Evolutionary conservation across 163 green algal species (phyloP).

Genomic region (Volvox carteri): DNA sequence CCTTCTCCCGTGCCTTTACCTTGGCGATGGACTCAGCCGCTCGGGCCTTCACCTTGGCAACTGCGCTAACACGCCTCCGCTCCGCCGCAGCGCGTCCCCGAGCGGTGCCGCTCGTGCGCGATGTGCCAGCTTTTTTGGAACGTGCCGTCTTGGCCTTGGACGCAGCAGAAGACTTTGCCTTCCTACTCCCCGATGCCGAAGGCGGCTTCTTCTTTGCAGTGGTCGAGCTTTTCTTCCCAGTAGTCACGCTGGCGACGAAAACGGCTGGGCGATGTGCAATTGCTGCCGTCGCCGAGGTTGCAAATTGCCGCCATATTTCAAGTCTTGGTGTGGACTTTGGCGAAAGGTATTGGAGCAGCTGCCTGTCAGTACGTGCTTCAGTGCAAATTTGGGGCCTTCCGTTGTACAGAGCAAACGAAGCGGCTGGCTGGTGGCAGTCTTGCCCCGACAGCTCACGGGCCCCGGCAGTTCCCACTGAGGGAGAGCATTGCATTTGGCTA

Average conservation of each 20-base stretch:
- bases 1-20: not conserved
- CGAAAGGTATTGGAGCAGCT: not conserved
- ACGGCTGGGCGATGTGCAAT: not conserved
- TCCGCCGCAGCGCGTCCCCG: not conserved
- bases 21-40: slow-evolving; percentile 18
- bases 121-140: not conserved
- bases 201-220: not conserved
- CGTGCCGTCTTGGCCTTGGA: slow-evolving; percentile 6
- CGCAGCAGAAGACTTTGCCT: not conserved
- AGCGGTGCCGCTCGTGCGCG: not conserved
- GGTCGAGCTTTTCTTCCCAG: not conserved
- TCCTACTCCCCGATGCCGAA: not conserved
- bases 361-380: not conserved
- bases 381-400: not conserved
- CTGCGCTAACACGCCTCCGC: not conserved
- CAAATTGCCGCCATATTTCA: not conserved
- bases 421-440: not conserved
- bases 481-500: too few relatives aligned
- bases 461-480: not conserved
- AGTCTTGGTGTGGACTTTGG: not conserved
- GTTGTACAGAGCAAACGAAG: not conserved
- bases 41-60: not conserved
- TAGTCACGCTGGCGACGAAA: not conserved
- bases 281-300: not conserved
- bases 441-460: slow-evolving; percentile 20